phyloP scores from a whole-genome alignment of 176 grass and related monocot species.

The Alopecurus myosuroides region DNA sequence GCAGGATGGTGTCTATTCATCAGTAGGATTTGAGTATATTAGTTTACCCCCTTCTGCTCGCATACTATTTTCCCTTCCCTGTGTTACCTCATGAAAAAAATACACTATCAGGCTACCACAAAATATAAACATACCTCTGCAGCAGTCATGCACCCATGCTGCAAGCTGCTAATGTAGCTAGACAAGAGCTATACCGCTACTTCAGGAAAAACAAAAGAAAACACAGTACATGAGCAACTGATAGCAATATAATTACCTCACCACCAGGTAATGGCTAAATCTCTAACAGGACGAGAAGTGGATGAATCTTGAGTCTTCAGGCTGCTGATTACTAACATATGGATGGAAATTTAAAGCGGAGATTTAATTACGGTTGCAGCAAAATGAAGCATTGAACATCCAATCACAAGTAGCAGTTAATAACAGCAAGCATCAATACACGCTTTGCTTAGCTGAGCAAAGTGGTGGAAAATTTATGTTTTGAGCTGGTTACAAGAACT shows the following conservation, averaged over 20 bases:
- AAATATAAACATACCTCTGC: neutral
- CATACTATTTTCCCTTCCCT: neutral
- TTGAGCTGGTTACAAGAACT: slow-evolving; percentile 13
- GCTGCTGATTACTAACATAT: neutral
- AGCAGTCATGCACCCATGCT: neutral
- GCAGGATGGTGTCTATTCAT: neutral
- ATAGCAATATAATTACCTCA: neutral
- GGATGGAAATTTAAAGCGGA: neutral
- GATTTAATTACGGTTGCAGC: neutral
- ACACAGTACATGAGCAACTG: neutral
- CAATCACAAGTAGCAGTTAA: neutral
- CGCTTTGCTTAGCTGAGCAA: slow-evolving; percentile 1
- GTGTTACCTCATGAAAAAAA: neutral
- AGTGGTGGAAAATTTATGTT: neutral
- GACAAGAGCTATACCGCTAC: neutral
- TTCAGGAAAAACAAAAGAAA: neutral
- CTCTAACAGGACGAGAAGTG: neutral
- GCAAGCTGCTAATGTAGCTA: neutral
- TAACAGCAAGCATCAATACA: neutral
- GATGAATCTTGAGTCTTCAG: neutral
- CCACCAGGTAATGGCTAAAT: neutral
- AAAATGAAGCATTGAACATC: slow-evolving; percentile 7
- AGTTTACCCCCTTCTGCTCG: neutral
- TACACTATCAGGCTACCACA: neutral
- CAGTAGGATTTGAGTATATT: neutral